Conservation (phyloP, 257 asterid species). For the Lantana camara region DNA sequence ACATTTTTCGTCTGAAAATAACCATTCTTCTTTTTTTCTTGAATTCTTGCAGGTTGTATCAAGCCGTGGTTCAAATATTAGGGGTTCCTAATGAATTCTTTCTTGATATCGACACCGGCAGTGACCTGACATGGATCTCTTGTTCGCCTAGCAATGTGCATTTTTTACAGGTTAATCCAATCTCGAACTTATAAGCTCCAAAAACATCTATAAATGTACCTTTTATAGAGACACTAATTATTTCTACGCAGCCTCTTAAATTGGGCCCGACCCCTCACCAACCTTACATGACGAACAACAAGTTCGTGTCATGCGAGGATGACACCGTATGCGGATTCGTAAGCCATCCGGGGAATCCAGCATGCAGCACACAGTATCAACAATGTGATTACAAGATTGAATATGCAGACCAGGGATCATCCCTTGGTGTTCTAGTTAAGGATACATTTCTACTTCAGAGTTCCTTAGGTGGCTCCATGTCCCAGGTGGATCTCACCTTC, state of each 20-base stretch:
- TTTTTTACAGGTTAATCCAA: neutral
- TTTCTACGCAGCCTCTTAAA: neutral
- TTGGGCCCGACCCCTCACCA: neutral
- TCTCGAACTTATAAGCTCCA: too few relatives aligned
- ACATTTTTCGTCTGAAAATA: too few relatives aligned
- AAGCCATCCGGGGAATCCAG: neutral
- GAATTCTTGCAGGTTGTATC: neutral
- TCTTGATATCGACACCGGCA: neutral
- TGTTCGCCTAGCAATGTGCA: neutral
- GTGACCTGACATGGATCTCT: neutral
- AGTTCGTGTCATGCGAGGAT: neutral
- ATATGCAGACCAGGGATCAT: neutral
- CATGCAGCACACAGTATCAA: neutral
- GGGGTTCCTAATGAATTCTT: neutral
- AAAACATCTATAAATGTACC: too few relatives aligned
- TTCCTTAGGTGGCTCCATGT: neutral
- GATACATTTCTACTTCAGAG: neutral
- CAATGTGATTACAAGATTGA: neutral
- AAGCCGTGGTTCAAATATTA: neutral
- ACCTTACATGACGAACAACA: neutral
- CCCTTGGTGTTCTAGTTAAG: neutral
- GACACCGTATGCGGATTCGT: neutral
- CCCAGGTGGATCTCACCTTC: neutral
- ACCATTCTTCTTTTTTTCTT: neutral
- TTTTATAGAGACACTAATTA: too few relatives aligned